Conservation (phyloP, 208 protist species). For the Acanthamoeba culbertsoni region DNA sequence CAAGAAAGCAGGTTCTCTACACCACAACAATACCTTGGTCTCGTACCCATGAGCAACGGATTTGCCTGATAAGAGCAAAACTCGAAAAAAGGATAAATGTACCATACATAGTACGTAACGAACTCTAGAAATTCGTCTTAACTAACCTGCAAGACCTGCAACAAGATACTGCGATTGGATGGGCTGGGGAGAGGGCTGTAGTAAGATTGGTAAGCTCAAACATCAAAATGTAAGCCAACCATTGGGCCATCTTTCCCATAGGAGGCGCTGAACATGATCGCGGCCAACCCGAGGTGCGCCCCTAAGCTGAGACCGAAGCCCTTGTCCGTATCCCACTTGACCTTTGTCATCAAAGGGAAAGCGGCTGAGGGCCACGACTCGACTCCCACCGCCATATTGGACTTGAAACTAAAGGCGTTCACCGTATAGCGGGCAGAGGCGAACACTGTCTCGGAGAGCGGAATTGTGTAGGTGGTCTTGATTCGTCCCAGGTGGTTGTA, state of each 20-base stretch:
- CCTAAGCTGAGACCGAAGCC: background rate
- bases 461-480: background rate
- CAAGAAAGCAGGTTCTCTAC: too few relatives aligned
- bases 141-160: too few relatives aligned
- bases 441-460: background rate
- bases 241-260: background rate
- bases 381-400: constrained; percentile 22
- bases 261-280: constrained; percentile 2
- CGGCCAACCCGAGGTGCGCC: background rate
- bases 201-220: too few relatives aligned
- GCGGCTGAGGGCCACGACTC: background rate
- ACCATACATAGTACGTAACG: too few relatives aligned
- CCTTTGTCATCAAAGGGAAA: background rate
- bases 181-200: background rate
- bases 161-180: too few relatives aligned
- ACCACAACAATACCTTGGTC: too few relatives aligned
- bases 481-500: background rate
- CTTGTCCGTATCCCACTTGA: constrained; percentile 44
- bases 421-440: background rate
- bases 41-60: too few relatives aligned
- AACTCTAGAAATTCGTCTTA: too few relatives aligned
- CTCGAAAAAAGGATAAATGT: too few relatives aligned
- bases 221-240: background rate
- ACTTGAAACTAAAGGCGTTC: constrained; percentile 27
- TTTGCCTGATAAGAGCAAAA: too few relatives aligned